These are phyloP conservation scores for Lentithecium fluviatile DNA, from an alignment of 495 filamentous ascomycete genomes.

Conservation along the genomic window DNA sequence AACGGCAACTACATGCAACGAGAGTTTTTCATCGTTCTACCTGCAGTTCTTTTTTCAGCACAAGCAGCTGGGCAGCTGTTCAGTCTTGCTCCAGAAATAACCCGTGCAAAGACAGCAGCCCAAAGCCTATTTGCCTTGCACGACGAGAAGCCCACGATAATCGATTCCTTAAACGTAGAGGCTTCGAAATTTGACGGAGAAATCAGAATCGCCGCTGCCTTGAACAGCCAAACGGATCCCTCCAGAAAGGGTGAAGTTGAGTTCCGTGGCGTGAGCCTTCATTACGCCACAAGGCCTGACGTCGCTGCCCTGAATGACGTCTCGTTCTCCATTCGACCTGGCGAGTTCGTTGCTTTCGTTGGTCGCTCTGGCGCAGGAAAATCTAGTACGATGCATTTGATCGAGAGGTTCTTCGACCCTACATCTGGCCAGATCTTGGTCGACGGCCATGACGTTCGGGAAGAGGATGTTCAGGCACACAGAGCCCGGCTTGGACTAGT, in stretches of 20 bases:
- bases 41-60: slow-evolving; percentile 40
- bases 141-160: too few species aligned
- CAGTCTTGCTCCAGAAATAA: slow-evolving; percentile 36
- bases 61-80: slow-evolving; percentile 39
- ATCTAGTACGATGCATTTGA: slow-evolving; percentile 53
- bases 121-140: slow-evolving; percentile 3
- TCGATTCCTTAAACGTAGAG: too few species aligned
- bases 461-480: slow-evolving; percentile 5
- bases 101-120: slow-evolving; percentile 34
- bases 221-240: too few species aligned
- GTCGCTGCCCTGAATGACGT: slow-evolving; percentile 47
- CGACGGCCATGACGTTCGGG: slow-evolving; percentile 39
- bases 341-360: slow-evolving; percentile 54
- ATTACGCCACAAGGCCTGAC: slow-evolving; percentile 52
- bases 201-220: too few species aligned
- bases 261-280: slow-evolving; percentile 56
- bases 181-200: too few species aligned
- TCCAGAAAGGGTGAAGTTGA: slow-evolving; percentile 32
- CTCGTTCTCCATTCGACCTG: slow-evolving; percentile 44
- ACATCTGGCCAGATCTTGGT: slow-evolving; percentile 40
- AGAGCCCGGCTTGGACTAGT: slow-evolving; percentile 29
- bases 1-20: slow-evolving; percentile 26
- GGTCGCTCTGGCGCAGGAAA: slow-evolving; percentile 60
- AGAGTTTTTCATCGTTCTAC: slow-evolving; percentile 40
- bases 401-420: slow-evolving; percentile 57